Conservation (phyloP, 1,284 basidiomycete genomes). For the Lentinus polychrous region DNA sequence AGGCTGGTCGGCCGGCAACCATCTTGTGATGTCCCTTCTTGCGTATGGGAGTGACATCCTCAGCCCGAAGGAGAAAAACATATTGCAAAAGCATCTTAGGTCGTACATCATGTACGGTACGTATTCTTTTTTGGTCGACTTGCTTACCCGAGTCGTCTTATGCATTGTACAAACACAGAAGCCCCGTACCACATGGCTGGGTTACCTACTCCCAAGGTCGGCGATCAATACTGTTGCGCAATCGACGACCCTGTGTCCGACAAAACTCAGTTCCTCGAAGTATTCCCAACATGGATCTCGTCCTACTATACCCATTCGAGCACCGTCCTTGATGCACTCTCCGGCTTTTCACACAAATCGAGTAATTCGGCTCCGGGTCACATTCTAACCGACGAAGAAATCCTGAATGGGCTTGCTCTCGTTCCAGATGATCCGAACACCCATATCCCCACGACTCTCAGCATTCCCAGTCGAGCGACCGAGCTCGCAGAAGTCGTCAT, state of each 20-base stretch:
- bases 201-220: neutral
- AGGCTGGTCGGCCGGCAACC: slow-evolving; percentile 3
- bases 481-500: neutral
- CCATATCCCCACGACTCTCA: neutral
- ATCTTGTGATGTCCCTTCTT: neutral
- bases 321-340: neutral
- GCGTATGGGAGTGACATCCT: neutral
- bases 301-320: neutral
- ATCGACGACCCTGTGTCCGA: neutral
- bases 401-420: neutral
- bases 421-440: neutral
- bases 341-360: neutral
- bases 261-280: neutral
- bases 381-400: neutral
- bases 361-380: too few species aligned
- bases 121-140: neutral
- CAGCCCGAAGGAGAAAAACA: neutral
- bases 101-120: slow-evolving; percentile 3
- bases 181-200: neutral
- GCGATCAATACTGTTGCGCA: neutral
- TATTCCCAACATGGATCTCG: slow-evolving; percentile 3
- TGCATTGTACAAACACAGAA: neutral
- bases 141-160: too few species aligned
- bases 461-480: too few species aligned
- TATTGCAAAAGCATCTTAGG: neutral